A percentile compares a stretch with the other conserved stretches of the same genome.
phyloP scores from a whole-genome alignment of 306 rosid genomes.

The Hippophae tibetana region DNA sequence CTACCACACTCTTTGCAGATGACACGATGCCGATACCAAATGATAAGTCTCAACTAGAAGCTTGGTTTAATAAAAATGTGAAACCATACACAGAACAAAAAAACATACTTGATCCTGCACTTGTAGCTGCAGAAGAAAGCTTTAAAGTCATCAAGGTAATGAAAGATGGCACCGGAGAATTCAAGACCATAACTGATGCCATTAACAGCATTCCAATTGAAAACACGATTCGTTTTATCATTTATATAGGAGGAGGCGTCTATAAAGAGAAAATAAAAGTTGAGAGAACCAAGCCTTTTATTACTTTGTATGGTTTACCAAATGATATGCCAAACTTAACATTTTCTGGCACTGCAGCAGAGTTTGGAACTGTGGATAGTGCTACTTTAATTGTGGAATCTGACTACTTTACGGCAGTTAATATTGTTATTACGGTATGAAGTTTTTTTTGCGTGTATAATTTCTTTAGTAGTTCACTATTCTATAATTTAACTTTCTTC shows the following conservation, averaged over 20 bases:
- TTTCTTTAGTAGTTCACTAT: no score
- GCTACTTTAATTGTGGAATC: slow-evolving; percentile 23
- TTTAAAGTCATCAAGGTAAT: slow-evolving; percentile 20
- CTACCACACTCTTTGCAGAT: no score
- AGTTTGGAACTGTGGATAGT: slow-evolving; percentile 40
- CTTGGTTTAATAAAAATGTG: slow-evolving; percentile 27
- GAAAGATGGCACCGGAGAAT: slow-evolving; percentile 32
- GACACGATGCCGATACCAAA: slow-evolving; percentile 8
- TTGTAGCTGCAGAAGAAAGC: slow-evolving; percentile 22
- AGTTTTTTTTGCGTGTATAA: no score
- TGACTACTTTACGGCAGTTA: slow-evolving; percentile 22
- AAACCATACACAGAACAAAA: not conserved
- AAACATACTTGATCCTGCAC: slow-evolving; percentile 11
- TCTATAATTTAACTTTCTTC: no score
- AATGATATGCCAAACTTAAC: slow-evolving; percentile 24
- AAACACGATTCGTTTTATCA: slow-evolving; percentile 26
- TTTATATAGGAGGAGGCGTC: slow-evolving; percentile 31
- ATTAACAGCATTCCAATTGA: slow-evolving; percentile 24
- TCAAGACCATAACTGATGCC: slow-evolving; percentile 31
- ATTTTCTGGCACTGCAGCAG: slow-evolving; percentile 21
- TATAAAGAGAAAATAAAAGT: slow-evolving; percentile 38
- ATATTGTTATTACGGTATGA: slow-evolving; percentile 20
- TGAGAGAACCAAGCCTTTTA: slow-evolving; percentile 24
- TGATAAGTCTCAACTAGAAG: slow-evolving; percentile 4
- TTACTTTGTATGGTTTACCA: slow-evolving; percentile 30